These are phyloP conservation scores for Arthrobotrys iridis DNA, from an alignment of 2,329 filamentous ascomycete genomes.

Conservation along the genomic window DNA sequence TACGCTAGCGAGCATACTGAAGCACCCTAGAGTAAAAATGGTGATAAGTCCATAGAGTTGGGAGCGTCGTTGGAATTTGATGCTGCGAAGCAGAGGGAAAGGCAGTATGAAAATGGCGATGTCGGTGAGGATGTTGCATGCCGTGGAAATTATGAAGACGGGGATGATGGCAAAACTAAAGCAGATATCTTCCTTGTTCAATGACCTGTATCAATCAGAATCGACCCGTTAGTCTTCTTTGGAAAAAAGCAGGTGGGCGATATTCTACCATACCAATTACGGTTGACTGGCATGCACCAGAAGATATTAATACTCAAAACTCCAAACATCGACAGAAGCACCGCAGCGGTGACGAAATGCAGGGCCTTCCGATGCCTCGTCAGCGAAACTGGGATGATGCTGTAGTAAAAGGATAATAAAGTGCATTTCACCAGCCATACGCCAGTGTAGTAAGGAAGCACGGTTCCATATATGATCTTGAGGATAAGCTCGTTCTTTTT, in stretches of 20 bases:
- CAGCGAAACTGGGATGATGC: slow-evolving; percentile 39
- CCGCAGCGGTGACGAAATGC: slow-evolving; percentile 22
- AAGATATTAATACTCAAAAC: slow-evolving; percentile 43
- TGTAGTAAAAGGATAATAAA: slow-evolving; percentile 47
- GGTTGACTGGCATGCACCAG: slow-evolving; percentile 42
- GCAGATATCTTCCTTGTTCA: slow-evolving; percentile 28
- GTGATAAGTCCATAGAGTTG: slow-evolving; percentile 26
- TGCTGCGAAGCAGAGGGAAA: slow-evolving; percentile 42
- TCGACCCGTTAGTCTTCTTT: background rate
- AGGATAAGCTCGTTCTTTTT: slow-evolving; percentile 31
- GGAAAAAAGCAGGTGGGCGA: too few relatives aligned
- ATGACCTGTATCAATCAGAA: slow-evolving; percentile 17
- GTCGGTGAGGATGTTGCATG: slow-evolving; percentile 47
- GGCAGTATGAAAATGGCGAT: slow-evolving; percentile 50
- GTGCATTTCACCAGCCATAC: slow-evolving; percentile 48
- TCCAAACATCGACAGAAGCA: slow-evolving; percentile 38
- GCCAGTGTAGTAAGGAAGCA: slow-evolving; percentile 40
- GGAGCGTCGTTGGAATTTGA: slow-evolving; percentile 48
- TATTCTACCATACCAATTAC: slow-evolving; percentile 51
- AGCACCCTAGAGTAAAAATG: slow-evolving; percentile 37
- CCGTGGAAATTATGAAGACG: slow-evolving; percentile 49
- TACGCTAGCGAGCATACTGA: slow-evolving; percentile 47
- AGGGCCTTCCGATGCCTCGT: slow-evolving; percentile 27
- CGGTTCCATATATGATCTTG: slow-evolving; percentile 44
- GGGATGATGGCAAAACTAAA: slow-evolving; percentile 44